Base-by-base conservation (phyloP, 2,329 filamentous ascomycete genomes). In the Fusarium sp. region DNA sequence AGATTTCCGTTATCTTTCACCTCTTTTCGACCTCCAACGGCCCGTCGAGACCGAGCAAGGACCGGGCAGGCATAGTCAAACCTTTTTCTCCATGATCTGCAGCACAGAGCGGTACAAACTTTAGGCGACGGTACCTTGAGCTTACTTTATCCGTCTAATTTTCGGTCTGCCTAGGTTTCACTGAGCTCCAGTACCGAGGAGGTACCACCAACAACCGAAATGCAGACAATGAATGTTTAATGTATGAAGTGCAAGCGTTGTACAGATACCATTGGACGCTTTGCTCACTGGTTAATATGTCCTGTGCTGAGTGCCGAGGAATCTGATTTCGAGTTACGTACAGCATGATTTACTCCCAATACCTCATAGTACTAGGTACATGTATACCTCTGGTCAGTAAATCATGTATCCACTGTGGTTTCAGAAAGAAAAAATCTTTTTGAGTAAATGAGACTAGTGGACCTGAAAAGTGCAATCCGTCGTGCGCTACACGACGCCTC, bases 401-500 rank as follows among this genome's bases (percentile, higher is more conserved):
- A 45, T 17, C 28, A 47, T 24, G 62, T 71, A 62, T 57, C 69
- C 69, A 72, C 68, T 48, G 51, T 54, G 62, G 70, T 69, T 73
- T 73, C 68, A 63, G 58, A 44, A 63, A 62, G 47, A 45, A 42
- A 24, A 69, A 72, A 57, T 42, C 36, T 57, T 49, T 49, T 47
- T 28, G 23, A 21, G 36, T 51, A 46, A 61, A 55, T 46, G 21
- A 49, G 56, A 57, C 55, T 53, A 51, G 68, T 72, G 62, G 63
- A 55, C 60, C 39, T 55, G 28, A 39, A n/a, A 20, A 42, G 50
- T 21, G 42, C 43, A 55, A 50, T 50, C 53, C 55, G 58, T 71
- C 52, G 66, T 59, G 54, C 70, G 68, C 70, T 73, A 73, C 65
- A 68, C 58, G 65, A 68, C 58, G 65, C 62, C 65, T 62, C 40